Percentiles rank a stretch among this genome's conserved stretches.
Evolutionary conservation across 805 yeast species (phyloP).

Genomic region (Wickerhamomyces subpelliculosus): DNA sequence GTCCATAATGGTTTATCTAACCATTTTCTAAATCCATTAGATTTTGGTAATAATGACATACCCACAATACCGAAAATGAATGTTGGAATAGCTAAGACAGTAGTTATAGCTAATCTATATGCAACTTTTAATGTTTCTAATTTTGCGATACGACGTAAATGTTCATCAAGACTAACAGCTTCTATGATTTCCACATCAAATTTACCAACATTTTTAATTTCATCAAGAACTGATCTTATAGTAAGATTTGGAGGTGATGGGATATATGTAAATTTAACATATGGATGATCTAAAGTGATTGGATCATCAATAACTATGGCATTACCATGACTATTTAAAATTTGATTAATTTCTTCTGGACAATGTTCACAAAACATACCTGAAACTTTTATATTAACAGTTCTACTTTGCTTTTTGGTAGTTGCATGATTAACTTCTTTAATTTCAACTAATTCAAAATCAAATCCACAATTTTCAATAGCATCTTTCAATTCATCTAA

Average conservation of each 20-base stretch:
- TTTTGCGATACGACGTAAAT: conserved; percentile 41
- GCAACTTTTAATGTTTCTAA: conserved; percentile 41
- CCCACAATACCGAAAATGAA: conserved; percentile 64
- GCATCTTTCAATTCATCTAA: conserved; percentile 38
- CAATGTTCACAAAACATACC: conserved; percentile 73
- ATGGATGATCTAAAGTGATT: conserved; percentile 48
- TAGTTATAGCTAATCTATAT: conserved; percentile 40
- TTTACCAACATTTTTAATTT: conserved; percentile 36
- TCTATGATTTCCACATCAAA: conserved; percentile 50
- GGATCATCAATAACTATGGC: conserved; percentile 50
- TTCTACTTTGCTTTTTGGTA: conserved; percentile 43
- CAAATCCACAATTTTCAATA: conserved; percentile 65
- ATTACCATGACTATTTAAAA: conserved; percentile 46
- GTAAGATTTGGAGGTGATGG: conserved; percentile 50
- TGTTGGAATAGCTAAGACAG: conserved; percentile 57
- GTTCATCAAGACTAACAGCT: conserved; percentile 56
- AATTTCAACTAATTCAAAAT: conserved; percentile 39
- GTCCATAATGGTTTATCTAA: conserved; percentile 55
- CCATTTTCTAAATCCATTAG: conserved; percentile 41
- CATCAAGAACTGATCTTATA: conserved; percentile 46
- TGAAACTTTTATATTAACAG: conserved; percentile 46
- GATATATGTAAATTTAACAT: conserved; percentile 55
- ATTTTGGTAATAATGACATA: conserved; percentile 48
- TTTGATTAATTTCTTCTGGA: conserved; percentile 47
- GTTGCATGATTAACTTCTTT: conserved; percentile 40